Evolutionary conservation across 495 filamentous ascomycete genomes (phyloP).

Genomic region (Sordaria brevicollis): DNA sequence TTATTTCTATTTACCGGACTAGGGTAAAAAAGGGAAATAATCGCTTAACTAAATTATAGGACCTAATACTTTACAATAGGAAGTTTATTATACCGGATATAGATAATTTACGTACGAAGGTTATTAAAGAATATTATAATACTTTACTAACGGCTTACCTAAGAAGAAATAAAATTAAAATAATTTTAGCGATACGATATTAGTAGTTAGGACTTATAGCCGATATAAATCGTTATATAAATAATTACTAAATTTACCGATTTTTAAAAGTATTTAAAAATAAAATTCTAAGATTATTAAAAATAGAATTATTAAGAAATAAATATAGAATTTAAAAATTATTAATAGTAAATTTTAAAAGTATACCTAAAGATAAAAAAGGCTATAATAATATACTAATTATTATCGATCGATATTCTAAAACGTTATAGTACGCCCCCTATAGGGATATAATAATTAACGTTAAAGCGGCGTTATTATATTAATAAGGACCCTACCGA

Average conservation of each 20-base stretch:
- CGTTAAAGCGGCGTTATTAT: too few relatives aligned
- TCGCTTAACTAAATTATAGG: not conserved
- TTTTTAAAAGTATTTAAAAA: not conserved
- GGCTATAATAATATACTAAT: not conserved
- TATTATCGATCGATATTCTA: too few relatives aligned
- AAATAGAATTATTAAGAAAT: not conserved
- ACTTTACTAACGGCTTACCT: not conserved
- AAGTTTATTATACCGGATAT: not conserved
- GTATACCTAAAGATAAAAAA: not conserved
- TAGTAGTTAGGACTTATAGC: not conserved
- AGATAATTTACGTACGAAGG: not conserved
- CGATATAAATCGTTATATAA: not conserved
- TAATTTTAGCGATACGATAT: not conserved
- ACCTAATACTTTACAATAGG: not conserved
- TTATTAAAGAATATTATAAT: not conserved
- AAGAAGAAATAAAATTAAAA: not conserved
- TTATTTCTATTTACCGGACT: not conserved
- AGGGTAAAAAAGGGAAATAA: not conserved
- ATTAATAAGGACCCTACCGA: not conserved
- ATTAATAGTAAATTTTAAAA: slow-evolving; percentile 1
- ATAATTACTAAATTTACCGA: not conserved
- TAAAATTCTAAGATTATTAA: not conserved
- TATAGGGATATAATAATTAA: too few relatives aligned
- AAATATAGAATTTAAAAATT: not conserved
- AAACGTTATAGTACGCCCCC: too few relatives aligned